Evolutionary conservation across 2,329 filamentous ascomycete species (phyloP).

Genomic region (Tolypocladium pustulatum): DNA sequence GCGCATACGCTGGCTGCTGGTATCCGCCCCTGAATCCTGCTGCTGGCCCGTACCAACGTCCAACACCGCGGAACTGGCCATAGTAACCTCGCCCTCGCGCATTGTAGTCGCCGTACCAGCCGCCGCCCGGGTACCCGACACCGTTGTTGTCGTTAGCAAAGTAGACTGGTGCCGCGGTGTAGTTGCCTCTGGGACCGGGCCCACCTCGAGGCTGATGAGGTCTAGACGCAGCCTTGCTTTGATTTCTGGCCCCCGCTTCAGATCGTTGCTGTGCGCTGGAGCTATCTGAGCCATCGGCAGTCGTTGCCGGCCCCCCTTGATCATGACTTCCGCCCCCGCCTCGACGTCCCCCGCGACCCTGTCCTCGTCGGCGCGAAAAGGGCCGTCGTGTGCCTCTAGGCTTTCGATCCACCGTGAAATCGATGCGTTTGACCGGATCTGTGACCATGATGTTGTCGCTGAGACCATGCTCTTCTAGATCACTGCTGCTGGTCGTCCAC

Average conservation of each 20-base stretch:
- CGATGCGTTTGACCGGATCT: slow-evolving; percentile 52
- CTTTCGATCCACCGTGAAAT: slow-evolving; percentile 48
- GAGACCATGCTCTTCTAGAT: slow-evolving; percentile 46
- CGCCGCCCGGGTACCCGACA: not conserved
- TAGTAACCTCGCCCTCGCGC: slow-evolving; percentile 11
- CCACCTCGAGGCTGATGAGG: not conserved
- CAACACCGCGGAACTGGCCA: slow-evolving; percentile 1
- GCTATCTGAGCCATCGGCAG: not conserved
- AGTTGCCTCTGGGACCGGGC: slow-evolving; percentile 1
- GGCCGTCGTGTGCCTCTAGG: slow-evolving; percentile 18
- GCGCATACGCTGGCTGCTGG: not conserved
- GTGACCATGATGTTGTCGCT: slow-evolving; percentile 54
- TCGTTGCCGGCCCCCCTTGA: not conserved
- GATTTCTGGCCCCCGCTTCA: not conserved
- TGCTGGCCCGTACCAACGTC: slow-evolving; percentile 1
- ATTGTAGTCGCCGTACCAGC: slow-evolving; percentile 2
- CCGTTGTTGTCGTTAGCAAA: not conserved
- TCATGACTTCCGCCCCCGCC: slow-evolving; percentile 6
- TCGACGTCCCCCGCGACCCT: slow-evolving; percentile 3
- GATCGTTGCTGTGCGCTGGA: not conserved
- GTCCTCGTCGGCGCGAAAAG: slow-evolving; percentile 14
- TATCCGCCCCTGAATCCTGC: not conserved
- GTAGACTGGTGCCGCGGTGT: not conserved
- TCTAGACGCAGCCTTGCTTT: not conserved
- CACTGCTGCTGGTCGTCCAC: slow-evolving; percentile 51